Conservation (phyloP, 768 basidiomycete genomes). For the Boletus rubroflammeus region DNA sequence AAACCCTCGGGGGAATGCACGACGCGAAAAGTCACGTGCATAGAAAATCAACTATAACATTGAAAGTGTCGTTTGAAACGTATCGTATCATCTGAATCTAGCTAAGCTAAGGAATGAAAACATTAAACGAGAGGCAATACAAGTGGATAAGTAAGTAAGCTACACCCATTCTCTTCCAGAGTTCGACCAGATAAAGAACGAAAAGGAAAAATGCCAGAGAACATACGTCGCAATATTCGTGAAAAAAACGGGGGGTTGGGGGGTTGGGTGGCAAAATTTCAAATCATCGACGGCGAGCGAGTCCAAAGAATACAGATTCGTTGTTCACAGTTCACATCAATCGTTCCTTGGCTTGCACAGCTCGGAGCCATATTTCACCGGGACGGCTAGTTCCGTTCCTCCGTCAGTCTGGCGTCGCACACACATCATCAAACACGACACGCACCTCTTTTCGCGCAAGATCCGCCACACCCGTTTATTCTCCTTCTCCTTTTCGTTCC, state of each 20-base stretch:
- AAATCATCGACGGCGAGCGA: background rate
- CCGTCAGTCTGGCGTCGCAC: constrained; percentile 1
- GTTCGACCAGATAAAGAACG: constrained; percentile 1
- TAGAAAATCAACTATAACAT: constrained; percentile 23
- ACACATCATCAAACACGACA: constrained; percentile 1
- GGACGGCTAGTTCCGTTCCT: constrained; percentile 14
- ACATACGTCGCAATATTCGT: constrained; percentile 8
- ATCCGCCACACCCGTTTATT: constrained; percentile 64
- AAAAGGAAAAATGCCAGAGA: background rate
- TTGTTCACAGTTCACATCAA: constrained; percentile 37
- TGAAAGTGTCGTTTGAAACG: background rate
- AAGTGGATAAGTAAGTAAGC: constrained; percentile 16
- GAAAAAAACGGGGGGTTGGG: too few relatives aligned
- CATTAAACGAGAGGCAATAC: constrained; percentile 13
- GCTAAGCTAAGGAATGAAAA: constrained; percentile 10
- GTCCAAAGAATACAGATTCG: background rate
- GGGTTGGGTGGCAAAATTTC: background rate
- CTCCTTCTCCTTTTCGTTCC: constrained; percentile 40
- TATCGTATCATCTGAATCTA: background rate
- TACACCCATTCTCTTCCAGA: constrained; percentile 16
- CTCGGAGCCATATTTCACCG: constrained; percentile 34
- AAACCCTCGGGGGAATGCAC: background rate
- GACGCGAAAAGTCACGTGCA: constrained; percentile 26
- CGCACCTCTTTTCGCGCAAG: constrained; percentile 74
- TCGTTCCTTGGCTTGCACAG: constrained; percentile 64